A percentile compares a stretch with the other conserved stretches of the same genome.
Evolutionary conservation across 2,329 filamentous ascomycete species (phyloP).

Genomic region (Ophiostoma piceae): DNA sequence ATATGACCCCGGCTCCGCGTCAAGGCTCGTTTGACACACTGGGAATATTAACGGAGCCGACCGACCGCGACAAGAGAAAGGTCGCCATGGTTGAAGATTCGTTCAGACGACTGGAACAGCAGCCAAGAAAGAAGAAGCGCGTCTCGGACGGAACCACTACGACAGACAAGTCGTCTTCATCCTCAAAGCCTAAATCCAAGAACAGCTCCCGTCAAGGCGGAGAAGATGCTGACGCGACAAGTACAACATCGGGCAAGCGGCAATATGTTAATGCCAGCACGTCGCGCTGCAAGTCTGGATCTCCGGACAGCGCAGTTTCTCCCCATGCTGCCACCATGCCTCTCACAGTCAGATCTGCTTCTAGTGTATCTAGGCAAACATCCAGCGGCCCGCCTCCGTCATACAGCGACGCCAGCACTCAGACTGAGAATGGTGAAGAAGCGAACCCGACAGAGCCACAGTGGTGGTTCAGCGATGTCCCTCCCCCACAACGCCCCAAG

Average conservation of each 20-base stretch:
- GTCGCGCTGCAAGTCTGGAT: slow-evolving; percentile 50
- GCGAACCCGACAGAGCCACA: slow-evolving; percentile 30
- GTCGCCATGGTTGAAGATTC: slow-evolving; percentile 61
- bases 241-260: slow-evolving; percentile 37
- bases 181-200: slow-evolving; percentile 30
- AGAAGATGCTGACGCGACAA: slow-evolving; percentile 28
- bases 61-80: slow-evolving; percentile 63
- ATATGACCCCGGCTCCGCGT: slow-evolving; percentile 54
- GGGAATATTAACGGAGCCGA: slow-evolving; percentile 58
- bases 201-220: slow-evolving; percentile 22
- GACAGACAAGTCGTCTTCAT: slow-evolving; percentile 19
- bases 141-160: slow-evolving; percentile 48
- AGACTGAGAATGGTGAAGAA: slow-evolving; percentile 51
- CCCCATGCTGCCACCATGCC: slow-evolving; percentile 34
- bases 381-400: slow-evolving; percentile 39
- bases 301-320: slow-evolving; percentile 43
- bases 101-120: slow-evolving; percentile 57
- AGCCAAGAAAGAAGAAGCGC: slow-evolving; percentile 58
- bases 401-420: slow-evolving; percentile 49
- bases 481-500: slow-evolving; percentile 38
- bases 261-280: slow-evolving; percentile 51
- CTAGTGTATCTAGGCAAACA: slow-evolving; percentile 36
- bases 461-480: slow-evolving; percentile 44
- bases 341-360: slow-evolving; percentile 32
- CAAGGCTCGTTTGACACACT: slow-evolving; percentile 57